Percentiles rank a stretch among this genome's conserved stretches.
These are phyloP conservation scores for Vitis hybrid DNA, from an alignment of 177 flowering plant species.

Conservation along the genomic window DNA sequence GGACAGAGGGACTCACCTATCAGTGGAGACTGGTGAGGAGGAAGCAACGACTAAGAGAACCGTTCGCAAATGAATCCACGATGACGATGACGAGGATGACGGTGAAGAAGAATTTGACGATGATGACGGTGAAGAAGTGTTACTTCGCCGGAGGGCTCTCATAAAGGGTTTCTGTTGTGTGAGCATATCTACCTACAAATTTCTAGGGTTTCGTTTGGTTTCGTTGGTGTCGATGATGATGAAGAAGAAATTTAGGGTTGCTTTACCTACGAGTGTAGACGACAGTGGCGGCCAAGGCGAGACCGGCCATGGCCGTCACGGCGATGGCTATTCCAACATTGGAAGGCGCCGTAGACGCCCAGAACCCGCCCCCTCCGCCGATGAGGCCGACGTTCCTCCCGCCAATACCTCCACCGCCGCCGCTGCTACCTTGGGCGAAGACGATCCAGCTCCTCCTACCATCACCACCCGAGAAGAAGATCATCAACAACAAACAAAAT, in stretches of 20 bases:
- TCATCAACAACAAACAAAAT: slow-evolving; percentile 7
- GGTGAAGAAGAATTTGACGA: slow-evolving; percentile 13
- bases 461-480: slow-evolving; percentile 21
- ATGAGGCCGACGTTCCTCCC: slow-evolving; percentile 3
- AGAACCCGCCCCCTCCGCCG: slow-evolving; percentile 24
- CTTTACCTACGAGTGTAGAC: slow-evolving; percentile 44
- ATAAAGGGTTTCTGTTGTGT: slow-evolving; percentile 20
- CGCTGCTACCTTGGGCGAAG: slow-evolving; percentile 18
- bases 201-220: not conserved
- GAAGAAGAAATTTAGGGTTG: not conserved
- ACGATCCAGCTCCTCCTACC: slow-evolving; percentile 21
- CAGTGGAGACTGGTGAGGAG: slow-evolving; percentile 28
- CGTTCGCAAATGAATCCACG: slow-evolving; percentile 39
- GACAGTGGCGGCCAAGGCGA: slow-evolving; percentile 50
- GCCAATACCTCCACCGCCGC: slow-evolving; percentile 22
- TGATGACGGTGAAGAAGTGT: slow-evolving; percentile 20
- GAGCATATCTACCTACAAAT: slow-evolving; percentile 13
- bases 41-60: slow-evolving; percentile 29
- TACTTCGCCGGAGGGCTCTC: slow-evolving; percentile 26
- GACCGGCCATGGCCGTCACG: slow-evolving; percentile 62
- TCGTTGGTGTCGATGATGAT: not conserved
- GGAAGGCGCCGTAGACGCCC: slow-evolving; percentile 16
- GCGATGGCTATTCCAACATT: slow-evolving; percentile 37
- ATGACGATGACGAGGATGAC: slow-evolving; percentile 22
- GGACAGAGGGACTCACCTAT: slow-evolving; percentile 23